Percentiles rank a stretch among this genome's conserved stretches.
phyloP scores from a whole-genome alignment of 1,284 basidiomycete species.

The Garcileccinum viscosum region DNA sequence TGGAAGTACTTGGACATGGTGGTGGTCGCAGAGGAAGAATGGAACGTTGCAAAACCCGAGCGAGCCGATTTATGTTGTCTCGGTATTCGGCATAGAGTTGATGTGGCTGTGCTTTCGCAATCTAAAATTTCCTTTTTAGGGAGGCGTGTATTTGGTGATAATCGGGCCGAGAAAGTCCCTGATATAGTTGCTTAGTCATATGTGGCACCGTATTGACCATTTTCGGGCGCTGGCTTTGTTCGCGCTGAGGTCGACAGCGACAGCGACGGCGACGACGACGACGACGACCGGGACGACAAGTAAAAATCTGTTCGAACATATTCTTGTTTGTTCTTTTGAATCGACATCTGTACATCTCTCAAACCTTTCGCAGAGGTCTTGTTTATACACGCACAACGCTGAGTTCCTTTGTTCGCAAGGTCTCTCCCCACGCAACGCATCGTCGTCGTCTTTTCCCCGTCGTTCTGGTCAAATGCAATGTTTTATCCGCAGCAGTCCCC shows the following conservation, averaged over 20 bases:
- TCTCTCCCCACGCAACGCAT: conserved; percentile 6
- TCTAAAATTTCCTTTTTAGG: conserved; percentile 20
- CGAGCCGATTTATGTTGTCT: conserved; percentile 15
- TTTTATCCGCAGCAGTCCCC: conserved; percentile 83
- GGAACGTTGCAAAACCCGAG: conserved; percentile 14
- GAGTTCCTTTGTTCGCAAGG: conserved; percentile 16
- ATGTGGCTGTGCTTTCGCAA: conserved; percentile 30
- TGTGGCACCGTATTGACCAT: conserved; percentile 22
- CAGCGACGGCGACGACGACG: conserved; percentile 15
- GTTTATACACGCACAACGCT: conserved; percentile 10
- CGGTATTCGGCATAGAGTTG: conserved; percentile 14
- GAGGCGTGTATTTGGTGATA: neutral
- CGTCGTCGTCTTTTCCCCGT: conserved; percentile 12
- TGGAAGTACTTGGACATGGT: conserved; percentile 74
- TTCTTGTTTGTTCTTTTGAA: conserved; percentile 24
- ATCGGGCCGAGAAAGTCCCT: conserved; percentile 21
- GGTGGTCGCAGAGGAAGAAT: conserved; percentile 26
- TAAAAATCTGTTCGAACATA: conserved; percentile 19
- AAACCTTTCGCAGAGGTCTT: neutral
- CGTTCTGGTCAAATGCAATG: conserved; percentile 58
- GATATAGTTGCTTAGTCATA: conserved; percentile 29
- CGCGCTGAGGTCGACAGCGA: conserved; percentile 24
- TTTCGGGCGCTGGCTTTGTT: conserved; percentile 38
- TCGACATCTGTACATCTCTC: conserved; percentile 21
- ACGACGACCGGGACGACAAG: conserved; percentile 19